These are phyloP conservation scores for Sesbania bispinosa DNA, from an alignment of 306 rosid genomes.

Conservation along the genomic window DNA sequence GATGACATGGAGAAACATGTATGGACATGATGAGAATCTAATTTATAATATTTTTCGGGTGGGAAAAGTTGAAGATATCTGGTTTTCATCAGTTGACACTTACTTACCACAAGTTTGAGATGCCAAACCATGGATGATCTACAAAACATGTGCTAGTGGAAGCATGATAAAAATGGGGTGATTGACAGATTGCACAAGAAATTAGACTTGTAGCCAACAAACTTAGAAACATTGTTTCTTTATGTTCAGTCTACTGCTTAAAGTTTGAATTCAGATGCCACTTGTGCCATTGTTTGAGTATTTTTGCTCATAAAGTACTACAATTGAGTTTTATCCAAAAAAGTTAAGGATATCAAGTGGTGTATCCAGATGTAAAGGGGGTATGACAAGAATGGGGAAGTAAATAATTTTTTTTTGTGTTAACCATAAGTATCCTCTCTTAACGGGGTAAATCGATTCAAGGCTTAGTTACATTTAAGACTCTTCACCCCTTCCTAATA, in stretches of 20 bases:
- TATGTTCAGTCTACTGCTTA: background rate
- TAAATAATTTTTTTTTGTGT: too few species aligned
- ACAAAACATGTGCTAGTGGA: constrained; percentile 13
- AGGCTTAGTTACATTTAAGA: too few species aligned
- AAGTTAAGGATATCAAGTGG: background rate
- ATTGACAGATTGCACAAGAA: background rate
- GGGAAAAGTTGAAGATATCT: background rate
- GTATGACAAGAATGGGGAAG: background rate
- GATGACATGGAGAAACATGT: background rate
- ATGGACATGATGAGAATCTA: background rate
- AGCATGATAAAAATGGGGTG: constrained; percentile 17
- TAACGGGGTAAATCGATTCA: too few species aligned
- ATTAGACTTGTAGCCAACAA: background rate
- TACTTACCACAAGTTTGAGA: constrained; percentile 5
- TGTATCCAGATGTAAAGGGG: background rate
- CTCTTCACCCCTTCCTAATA: too few species aligned
- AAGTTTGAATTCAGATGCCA: background rate
- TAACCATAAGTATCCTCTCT: too few species aligned
- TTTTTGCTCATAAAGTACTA: background rate
- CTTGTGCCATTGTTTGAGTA: background rate
- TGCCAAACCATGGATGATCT: constrained; percentile 20
- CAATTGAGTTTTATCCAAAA: background rate
- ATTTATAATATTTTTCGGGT: background rate
- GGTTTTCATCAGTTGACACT: background rate
- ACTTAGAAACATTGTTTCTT: background rate